phyloP scores from a whole-genome alignment of 2,329 filamentous ascomycete genomes.

The Sarocladium kiliense region DNA sequence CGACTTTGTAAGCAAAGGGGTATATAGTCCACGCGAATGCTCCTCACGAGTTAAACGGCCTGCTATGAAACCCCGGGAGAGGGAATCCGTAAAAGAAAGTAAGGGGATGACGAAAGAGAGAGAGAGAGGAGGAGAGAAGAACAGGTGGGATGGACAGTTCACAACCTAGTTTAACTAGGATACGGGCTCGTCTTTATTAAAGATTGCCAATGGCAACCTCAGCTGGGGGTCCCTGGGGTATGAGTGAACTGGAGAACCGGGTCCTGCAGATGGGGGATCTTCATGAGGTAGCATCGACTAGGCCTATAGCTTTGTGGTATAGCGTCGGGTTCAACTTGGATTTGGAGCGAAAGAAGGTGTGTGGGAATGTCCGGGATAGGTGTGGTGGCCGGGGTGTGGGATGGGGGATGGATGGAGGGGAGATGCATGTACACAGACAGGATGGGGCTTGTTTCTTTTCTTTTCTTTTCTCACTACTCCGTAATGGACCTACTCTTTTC shows the following conservation, averaged over 20 bases:
- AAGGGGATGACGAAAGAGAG: not conserved
- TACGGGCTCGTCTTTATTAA: slow-evolving; percentile 1
- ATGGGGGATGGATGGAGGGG: not conserved
- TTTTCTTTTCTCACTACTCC: not conserved
- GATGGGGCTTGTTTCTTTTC: not conserved
- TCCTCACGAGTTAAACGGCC: not conserved
- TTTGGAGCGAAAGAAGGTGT: not conserved
- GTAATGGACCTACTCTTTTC: no score
- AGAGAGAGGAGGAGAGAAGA: not conserved
- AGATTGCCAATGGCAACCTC: not conserved
- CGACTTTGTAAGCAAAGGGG: not conserved
- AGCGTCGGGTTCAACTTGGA: not conserved
- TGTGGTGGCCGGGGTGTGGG: not conserved
- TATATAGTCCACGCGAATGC: not conserved
- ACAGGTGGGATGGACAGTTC: not conserved
- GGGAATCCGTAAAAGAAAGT: not conserved
- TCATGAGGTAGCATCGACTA: slow-evolving; percentile 3
- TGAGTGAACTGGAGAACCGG: not conserved
- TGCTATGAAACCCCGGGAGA: no score
- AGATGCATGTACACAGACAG: not conserved
- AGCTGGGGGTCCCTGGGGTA: not conserved
- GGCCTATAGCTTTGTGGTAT: not conserved
- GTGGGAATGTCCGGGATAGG: slow-evolving; percentile 6
- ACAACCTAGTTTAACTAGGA: slow-evolving; percentile 9
- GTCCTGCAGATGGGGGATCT: slow-evolving; percentile 1